Percentiles rank a stretch among this genome's conserved stretches.
These are phyloP conservation scores for Periconia macrospinosa DNA, from an alignment of 2,329 filamentous ascomycete genomes.

Conservation along the genomic window DNA sequence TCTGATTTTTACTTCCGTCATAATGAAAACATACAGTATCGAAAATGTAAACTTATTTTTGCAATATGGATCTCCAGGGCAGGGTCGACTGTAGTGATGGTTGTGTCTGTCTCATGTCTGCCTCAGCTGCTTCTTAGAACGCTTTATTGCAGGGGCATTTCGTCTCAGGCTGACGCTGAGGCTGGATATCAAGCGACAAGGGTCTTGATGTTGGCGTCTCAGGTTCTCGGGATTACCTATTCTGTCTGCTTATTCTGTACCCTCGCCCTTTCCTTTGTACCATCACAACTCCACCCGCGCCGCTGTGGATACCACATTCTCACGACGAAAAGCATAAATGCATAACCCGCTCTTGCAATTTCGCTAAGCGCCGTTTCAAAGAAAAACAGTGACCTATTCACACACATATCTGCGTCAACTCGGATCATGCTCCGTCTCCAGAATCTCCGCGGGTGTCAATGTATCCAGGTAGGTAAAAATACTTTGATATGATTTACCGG, in stretches of 20 bases:
- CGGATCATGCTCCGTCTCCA: no score
- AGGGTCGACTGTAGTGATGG: slow-evolving; percentile 3
- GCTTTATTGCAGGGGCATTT: background rate
- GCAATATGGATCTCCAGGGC: background rate
- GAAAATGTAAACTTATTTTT: slow-evolving; percentile 38
- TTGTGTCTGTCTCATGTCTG: background rate
- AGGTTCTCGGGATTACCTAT: background rate
- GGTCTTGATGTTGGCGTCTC: background rate
- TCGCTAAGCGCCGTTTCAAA: background rate
- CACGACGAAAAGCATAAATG: background rate
- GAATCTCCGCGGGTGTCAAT: no score
- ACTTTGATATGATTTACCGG: no score
- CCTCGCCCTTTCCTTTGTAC: background rate
- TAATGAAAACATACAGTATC: slow-evolving; percentile 29
- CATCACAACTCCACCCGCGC: background rate
- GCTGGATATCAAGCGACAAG: slow-evolving; percentile 15
- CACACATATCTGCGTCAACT: no score
- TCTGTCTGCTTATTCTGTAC: background rate
- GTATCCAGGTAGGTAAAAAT: no score
- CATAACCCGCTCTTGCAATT: background rate
- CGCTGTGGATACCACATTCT: background rate
- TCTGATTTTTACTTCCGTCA: slow-evolving; percentile 22
- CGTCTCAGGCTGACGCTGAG: background rate
- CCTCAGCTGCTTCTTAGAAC: background rate
- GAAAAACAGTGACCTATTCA: no score